These are phyloP conservation scores for Onygenales sp. DNA, from an alignment of 2,329 filamentous ascomycete species.

Conservation along the genomic window DNA sequence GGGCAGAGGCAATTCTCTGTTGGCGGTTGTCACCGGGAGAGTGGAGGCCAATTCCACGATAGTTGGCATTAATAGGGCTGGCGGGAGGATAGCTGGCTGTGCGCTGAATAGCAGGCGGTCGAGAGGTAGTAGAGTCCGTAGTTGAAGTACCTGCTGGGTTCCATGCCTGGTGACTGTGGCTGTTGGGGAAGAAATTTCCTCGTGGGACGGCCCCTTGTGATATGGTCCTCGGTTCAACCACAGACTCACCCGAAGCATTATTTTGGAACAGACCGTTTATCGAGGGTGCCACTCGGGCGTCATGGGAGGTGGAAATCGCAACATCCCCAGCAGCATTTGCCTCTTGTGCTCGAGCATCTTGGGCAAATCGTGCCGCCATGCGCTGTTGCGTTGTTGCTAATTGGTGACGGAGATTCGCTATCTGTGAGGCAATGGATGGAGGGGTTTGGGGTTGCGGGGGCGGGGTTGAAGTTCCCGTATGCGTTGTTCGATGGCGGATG, in stretches of 20 bases:
- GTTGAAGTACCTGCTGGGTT: neutral
- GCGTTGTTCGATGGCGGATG: neutral
- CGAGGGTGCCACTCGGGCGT: neutral
- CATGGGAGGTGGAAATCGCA: neutral
- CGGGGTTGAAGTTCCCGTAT: neutral
- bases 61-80: neutral
- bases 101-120: neutral
- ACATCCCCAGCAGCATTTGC: neutral
- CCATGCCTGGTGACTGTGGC: neutral
- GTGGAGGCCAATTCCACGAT: neutral
- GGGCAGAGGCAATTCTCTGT: constrained; percentile 13
- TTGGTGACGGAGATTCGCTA: neutral
- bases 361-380: neutral
- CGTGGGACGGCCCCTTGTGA: neutral
- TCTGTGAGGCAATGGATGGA: neutral
- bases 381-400: neutral
- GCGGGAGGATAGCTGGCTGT: neutral
- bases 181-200: neutral
- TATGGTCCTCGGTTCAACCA: neutral
- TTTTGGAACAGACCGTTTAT: neutral
- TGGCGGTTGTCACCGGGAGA: constrained; percentile 3
- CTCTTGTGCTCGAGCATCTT: neutral
- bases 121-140: neutral
- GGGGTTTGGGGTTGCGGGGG: neutral
- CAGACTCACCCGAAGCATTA: neutral